Base-by-base conservation (phyloP, 139 green algal species). In the Closterium sp. region DNA sequence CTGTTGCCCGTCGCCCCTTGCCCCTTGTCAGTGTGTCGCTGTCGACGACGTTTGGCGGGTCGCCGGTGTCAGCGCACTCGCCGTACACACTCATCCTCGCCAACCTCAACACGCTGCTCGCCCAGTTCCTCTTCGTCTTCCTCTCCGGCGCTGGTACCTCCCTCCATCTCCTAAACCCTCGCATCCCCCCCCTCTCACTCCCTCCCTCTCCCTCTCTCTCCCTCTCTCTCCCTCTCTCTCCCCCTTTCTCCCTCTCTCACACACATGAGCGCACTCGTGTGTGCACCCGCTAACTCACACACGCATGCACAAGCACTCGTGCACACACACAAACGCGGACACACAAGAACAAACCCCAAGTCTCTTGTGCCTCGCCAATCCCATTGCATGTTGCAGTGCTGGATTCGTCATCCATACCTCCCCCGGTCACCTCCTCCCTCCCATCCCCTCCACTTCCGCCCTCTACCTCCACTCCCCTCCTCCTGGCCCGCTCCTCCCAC, bases 91-190 rank as follows among this genome's bases (percentile, higher is more conserved):
- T 93, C 30, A 83, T 93, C 21, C 34, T 93, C 35, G 87, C 87
- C 34, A 93, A 93, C 87, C 32, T 91, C 35, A 91, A 93, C 33
- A 93, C 87, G 6, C 87, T 93, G 21, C 32, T 92, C 87, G 91
- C 91, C 0, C 87, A 93, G 87, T 86, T 93, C 84, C 83, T 89
- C 33, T 93, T 93, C 35, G 91, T 93, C 43, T 93, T 93, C 69
- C 55, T 93, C 36, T 91, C 86, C 83, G 90, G 90, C 31, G 90
- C 90, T 84, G 90, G 90, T 92, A 91, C 87, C 9, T 28, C 36
- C 55, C 55, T 28, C 9, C 83, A 19, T 0, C 83, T 86, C 21
- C n/a, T 21, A 32, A 34, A 28, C 25, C 28, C 83, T 34, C 30
- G 2, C 83, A 21, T 28, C 1, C 83, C 25, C 28, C 9, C 30